Percentiles rank a stretch among this genome's conserved stretches.
These are phyloP conservation scores for Protostelium mycophagum DNA, from an alignment of 78 protist species.

Conservation along the genomic window DNA sequence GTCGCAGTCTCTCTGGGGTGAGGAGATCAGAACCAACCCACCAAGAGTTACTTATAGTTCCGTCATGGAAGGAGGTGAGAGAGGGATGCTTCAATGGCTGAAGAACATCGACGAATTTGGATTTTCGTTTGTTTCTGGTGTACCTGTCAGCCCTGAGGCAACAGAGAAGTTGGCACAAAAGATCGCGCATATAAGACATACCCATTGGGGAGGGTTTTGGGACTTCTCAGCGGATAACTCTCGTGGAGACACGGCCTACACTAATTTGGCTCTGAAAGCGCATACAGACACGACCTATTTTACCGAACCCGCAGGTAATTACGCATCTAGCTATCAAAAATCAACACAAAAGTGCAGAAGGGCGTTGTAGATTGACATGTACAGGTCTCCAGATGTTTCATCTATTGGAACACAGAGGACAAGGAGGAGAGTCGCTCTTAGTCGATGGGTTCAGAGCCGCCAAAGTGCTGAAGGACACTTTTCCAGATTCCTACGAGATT, in stretches of 20 bases:
- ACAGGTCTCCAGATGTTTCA: slow-evolving; percentile 36
- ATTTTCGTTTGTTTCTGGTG: not conserved
- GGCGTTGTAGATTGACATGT: not conserved
- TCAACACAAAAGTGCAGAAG: too few species aligned
- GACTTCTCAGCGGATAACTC: not conserved
- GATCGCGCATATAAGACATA: not conserved
- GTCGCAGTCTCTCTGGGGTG: not conserved
- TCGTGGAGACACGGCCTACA: slow-evolving; percentile 52
- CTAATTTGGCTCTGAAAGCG: slow-evolving; percentile 13
- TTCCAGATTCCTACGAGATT: not conserved
- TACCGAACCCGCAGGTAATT: slow-evolving; percentile 26
- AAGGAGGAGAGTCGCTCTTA: slow-evolving; percentile 22
- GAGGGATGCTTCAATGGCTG: not conserved
- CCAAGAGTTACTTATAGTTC: not conserved
- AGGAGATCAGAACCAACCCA: not conserved
- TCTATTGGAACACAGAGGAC: slow-evolving; percentile 7
- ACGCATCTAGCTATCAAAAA: too few species aligned
- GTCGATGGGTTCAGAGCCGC: slow-evolving; percentile 30
- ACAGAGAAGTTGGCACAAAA: not conserved
- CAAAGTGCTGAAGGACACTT: not conserved
- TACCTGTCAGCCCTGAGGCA: not conserved
- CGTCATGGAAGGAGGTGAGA: not conserved
- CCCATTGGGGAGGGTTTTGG: slow-evolving; percentile 11
- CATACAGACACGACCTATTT: slow-evolving; percentile 47
- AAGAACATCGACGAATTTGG: not conserved